phyloP scores from a whole-genome alignment of 1,139 yeast genomes.

The Scheffersomyces quercinus region DNA sequence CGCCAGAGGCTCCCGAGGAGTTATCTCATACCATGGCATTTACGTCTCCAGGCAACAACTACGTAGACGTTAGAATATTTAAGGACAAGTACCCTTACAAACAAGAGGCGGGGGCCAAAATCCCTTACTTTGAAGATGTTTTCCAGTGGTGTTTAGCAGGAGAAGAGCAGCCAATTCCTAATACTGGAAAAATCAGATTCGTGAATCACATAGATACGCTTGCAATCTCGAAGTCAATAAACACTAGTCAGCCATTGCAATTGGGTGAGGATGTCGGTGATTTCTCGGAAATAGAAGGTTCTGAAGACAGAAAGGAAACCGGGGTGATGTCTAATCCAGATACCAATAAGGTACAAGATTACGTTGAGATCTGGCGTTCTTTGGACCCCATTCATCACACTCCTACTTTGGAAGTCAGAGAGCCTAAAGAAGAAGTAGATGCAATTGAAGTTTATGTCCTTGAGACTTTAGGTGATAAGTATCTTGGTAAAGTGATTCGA shows the following conservation, averaged over 20 bases:
- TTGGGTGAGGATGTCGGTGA: conserved; percentile 45
- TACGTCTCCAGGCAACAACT: conserved; percentile 44
- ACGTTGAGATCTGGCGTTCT: conserved; percentile 60
- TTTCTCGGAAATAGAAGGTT: conserved; percentile 37
- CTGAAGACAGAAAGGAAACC: conserved; percentile 50
- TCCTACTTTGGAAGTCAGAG: conserved; percentile 31
- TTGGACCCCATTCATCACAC: conserved; percentile 40
- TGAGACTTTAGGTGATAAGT: conserved; percentile 18
- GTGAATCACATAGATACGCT: conserved; percentile 46
- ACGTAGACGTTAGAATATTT: conserved; percentile 44
- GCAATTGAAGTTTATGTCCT: conserved; percentile 8
- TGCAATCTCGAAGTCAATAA: conserved; percentile 26
- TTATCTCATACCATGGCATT: conserved; percentile 53
- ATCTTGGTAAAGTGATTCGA: conserved; percentile 46
- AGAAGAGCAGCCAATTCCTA: conserved; percentile 32
- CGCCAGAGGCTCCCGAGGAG: conserved; percentile 43
- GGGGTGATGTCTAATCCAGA: conserved; percentile 55
- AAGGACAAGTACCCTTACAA: conserved; percentile 24
- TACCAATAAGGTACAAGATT: conserved; percentile 44
- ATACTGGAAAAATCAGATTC: conserved; percentile 34
- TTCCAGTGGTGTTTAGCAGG: conserved; percentile 45
- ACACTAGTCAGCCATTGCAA: conserved; percentile 20
- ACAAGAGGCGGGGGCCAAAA: conserved; percentile 3
- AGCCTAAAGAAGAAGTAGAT: conserved; percentile 9
- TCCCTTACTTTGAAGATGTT: conserved; percentile 22